Evolutionary conservation across 495 filamentous ascomycete species (phyloP).

Genomic region (Aspergillus cavernicola): DNA sequence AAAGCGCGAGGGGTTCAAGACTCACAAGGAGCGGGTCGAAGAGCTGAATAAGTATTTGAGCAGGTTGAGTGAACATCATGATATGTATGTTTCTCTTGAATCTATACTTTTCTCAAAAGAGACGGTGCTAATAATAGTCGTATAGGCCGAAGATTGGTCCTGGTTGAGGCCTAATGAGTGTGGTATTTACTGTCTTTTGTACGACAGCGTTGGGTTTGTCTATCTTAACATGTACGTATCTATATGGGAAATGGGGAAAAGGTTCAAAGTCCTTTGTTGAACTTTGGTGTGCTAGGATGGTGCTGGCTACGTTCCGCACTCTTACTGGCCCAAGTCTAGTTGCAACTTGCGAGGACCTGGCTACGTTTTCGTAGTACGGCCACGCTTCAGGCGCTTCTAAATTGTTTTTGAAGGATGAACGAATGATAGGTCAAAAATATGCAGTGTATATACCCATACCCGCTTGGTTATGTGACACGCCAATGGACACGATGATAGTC

Average conservation of each 20-base stretch:
- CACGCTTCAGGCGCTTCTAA: conserved; percentile 9
- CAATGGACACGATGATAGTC: conserved; percentile 13
- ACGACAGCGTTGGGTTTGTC: not conserved
- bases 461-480: conserved; percentile 21
- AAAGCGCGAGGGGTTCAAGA: conserved; percentile 81
- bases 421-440: conserved; percentile 18
- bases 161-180: conserved; percentile 50
- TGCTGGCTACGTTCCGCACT: conserved; percentile 20
- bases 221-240: not conserved
- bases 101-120: not conserved
- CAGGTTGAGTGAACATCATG: conserved; percentile 91
- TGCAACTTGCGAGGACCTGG: no score
- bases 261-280: not conserved
- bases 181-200: not conserved
- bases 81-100: conserved; percentile 61
- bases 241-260: not conserved
- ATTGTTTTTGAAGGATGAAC: not conserved
- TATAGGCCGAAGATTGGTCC: conserved; percentile 70
- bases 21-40: conserved; percentile 94
- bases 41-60: conserved; percentile 92
- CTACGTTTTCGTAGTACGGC: conserved; percentile 9
- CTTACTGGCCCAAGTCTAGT: conserved; percentile 12
- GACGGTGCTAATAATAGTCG: conserved; percentile 11
- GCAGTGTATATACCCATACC: conserved; percentile 19
- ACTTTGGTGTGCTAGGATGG: conserved; percentile 8